phyloP scores from a whole-genome alignment of 2,329 filamentous ascomycete genomes.

The Neonectria neomacrospora region DNA sequence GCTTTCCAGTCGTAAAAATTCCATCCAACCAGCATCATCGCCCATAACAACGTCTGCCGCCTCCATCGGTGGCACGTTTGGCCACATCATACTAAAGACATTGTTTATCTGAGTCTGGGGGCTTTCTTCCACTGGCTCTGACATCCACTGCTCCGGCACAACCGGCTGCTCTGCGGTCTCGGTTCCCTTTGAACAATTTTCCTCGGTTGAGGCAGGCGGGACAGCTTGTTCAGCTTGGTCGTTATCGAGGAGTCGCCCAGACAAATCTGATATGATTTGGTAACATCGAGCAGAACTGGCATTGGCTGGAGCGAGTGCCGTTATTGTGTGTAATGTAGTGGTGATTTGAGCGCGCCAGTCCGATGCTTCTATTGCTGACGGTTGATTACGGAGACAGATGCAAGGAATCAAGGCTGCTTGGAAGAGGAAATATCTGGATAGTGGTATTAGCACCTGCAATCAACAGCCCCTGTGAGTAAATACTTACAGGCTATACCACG shows the following conservation, averaged over 20 bases:
- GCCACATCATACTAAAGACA: constrained; percentile 60
- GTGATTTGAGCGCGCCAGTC: constrained; percentile 56
- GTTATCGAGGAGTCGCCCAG: constrained; percentile 50
- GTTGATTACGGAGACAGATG: constrained; percentile 58
- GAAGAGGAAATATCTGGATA: constrained; percentile 58
- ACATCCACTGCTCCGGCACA: constrained; percentile 9
- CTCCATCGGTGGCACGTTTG: constrained; percentile 52
- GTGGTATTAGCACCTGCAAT: no score
- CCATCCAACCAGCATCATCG: constrained; percentile 51
- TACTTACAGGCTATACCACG: constrained; percentile 55
- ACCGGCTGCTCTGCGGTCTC: background rate
- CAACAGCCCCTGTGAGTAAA: background rate
- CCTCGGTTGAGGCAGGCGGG: background rate
- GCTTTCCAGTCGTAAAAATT: constrained; percentile 45
- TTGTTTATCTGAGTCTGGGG: constrained; percentile 56
- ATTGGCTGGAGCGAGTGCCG: constrained; percentile 52
- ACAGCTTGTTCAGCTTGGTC: constrained; percentile 15
- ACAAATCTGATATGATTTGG: constrained; percentile 54
- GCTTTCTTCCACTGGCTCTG: constrained; percentile 49
- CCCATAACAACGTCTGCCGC: constrained; percentile 52
- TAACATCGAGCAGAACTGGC: constrained; percentile 55
- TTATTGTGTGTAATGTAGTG: constrained; percentile 50
- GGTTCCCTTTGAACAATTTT: background rate
- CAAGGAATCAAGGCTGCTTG: constrained; percentile 61
- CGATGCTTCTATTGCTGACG: constrained; percentile 48